Percentiles rank a stretch among this genome's conserved stretches.
Evolutionary conservation across 2,329 filamentous ascomycete species (phyloP).

Genomic region (Stachybotrys chlorohalonatus): DNA sequence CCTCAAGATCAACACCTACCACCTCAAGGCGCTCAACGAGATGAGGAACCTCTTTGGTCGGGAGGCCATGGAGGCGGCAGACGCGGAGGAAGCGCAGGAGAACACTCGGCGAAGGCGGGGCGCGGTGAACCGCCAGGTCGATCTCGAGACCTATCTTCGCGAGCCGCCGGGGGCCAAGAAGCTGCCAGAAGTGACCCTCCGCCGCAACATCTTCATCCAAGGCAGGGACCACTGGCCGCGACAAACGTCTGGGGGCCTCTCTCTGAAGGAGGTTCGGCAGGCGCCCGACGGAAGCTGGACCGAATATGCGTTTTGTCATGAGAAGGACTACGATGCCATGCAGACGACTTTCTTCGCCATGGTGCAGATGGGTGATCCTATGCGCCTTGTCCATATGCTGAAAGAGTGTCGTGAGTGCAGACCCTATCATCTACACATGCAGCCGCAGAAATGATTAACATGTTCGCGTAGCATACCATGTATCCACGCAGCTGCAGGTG

Average conservation of each 20-base stretch:
- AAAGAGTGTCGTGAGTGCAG: conserved; percentile 24
- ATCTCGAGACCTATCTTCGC: conserved; percentile 46
- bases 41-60: conserved; percentile 60
- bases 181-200: conserved; percentile 61
- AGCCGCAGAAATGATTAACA: not conserved
- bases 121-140: conserved; percentile 39
- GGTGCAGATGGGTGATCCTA: conserved; percentile 77
- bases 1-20: conserved; percentile 49
- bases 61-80: conserved; percentile 46
- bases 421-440: not conserved
- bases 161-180: conserved; percentile 48
- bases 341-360: conserved; percentile 69
- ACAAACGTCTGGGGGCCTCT: conserved; percentile 69
- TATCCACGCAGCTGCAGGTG: conserved; percentile 88
- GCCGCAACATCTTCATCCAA: conserved; percentile 76
- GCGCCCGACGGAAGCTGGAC: conserved; percentile 41
- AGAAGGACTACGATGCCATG: conserved; percentile 59
- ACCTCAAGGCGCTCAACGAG: conserved; percentile 81
- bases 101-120: conserved; percentile 23
- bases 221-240: conserved; percentile 83
- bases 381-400: conserved; percentile 70
- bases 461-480: conserved; percentile 60
- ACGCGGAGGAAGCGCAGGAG: conserved; percentile 39
- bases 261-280: conserved; percentile 56
- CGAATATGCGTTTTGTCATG: conserved; percentile 74